phyloP scores from a whole-genome alignment of 345 rosid genomes.

The Crucihimalaya himalaica region DNA sequence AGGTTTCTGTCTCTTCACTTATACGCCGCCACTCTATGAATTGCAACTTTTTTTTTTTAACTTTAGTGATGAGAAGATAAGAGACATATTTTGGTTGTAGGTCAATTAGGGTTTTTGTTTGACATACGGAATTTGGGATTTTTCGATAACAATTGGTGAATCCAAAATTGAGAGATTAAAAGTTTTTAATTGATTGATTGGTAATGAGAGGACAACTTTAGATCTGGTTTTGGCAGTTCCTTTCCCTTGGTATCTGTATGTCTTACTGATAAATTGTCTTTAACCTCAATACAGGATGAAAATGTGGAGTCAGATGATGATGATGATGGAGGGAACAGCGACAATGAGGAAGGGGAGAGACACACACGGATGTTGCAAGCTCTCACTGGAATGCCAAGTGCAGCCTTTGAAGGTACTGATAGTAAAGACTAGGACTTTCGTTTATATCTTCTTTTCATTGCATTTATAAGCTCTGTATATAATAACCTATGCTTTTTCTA shows the following conservation, averaged over 20 bases:
- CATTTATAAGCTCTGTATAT: not conserved
- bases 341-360: slow-evolving; percentile 45
- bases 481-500: not conserved
- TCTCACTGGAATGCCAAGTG: slow-evolving; percentile 82
- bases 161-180: not conserved
- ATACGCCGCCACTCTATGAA: slow-evolving; percentile 5
- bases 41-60: not conserved
- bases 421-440: slow-evolving; percentile 28
- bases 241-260: not conserved
- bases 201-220: not conserved
- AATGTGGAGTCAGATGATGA: slow-evolving; percentile 60
- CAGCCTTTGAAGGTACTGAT: slow-evolving; percentile 83
- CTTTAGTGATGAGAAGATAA: not conserved
- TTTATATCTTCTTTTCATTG: slow-evolving; percentile 11
- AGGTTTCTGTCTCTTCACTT: slow-evolving; percentile 46
- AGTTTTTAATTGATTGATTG: not conserved
- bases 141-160: not conserved
- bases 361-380: slow-evolving; percentile 79
- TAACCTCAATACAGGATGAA: slow-evolving; percentile 65
- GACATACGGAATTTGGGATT: not conserved
- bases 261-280: slow-evolving; percentile 1
- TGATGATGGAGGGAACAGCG: slow-evolving; percentile 33
- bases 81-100: not conserved
- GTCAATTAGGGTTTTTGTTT: not conserved
- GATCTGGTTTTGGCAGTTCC: not conserved